Percentiles rank a stretch among this genome's conserved stretches.
Evolutionary conservation across 352 stramenopile species (phyloP).

Genomic region (Phytophthora multivora): DNA sequence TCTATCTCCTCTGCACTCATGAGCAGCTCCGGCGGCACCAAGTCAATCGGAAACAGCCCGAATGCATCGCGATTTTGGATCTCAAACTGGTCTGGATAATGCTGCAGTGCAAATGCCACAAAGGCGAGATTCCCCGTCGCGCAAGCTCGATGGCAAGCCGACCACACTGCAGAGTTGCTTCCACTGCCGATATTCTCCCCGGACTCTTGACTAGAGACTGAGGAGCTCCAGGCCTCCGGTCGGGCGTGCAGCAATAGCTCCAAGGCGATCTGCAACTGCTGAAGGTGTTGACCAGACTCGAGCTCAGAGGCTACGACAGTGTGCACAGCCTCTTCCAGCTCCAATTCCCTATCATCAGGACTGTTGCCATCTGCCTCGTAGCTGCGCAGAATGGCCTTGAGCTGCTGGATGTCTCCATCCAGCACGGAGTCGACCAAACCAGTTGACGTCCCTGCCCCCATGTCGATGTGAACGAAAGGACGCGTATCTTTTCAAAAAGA

Average conservation of each 20-base stretch:
- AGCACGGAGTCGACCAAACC: conserved; percentile 57
- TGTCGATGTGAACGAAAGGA: conserved; percentile 18
- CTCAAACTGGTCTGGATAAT: conserved; percentile 35
- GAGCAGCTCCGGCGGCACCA: conserved; percentile 57
- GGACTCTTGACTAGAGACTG: conserved; percentile 11
- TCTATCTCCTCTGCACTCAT: conserved; percentile 31
- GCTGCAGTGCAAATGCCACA: conserved; percentile 53
- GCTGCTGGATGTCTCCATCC: conserved; percentile 53
- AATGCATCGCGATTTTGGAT: conserved; percentile 52
- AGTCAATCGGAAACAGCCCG: conserved; percentile 57
- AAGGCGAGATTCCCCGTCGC: conserved; percentile 66
- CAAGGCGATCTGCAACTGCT: conserved; percentile 67
- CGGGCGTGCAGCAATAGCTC: conserved; percentile 55
- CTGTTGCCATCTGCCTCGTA: conserved; percentile 3
- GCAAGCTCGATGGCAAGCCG: conserved; percentile 57
- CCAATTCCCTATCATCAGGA: conserved; percentile 25
- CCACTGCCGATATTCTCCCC: conserved; percentile 13
- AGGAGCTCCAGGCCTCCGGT: conserved; percentile 38
- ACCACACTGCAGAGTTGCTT: conserved; percentile 50
- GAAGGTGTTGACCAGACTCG: conserved; percentile 56
- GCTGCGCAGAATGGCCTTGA: conserved; percentile 47
- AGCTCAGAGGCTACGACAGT: conserved; percentile 62
- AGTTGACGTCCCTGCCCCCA: conserved; percentile 23
- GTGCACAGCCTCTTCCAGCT: conserved; percentile 63
- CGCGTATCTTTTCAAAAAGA: conserved; percentile 34